Base-by-base conservation (phyloP, 148 eudicot genomes). In the Chenopodium berlandieri region DNA sequence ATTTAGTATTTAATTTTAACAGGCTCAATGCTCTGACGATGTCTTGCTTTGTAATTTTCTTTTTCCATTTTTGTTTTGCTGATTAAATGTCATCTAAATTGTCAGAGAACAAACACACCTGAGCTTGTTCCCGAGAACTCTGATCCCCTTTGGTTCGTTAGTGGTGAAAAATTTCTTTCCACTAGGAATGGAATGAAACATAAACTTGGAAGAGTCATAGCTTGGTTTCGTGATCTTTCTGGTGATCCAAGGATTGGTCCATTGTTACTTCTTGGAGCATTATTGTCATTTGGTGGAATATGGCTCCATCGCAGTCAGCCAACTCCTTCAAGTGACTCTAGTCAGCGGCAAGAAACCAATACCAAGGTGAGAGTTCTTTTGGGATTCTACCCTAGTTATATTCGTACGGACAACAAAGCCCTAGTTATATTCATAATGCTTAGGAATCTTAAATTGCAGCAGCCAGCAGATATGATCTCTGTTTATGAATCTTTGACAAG, bases 231-330 rank as follows among this genome's bases (percentile, higher is more conserved):
- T 40, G 91, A 86, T 87, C 69, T 81, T 68, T 80, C 84, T 9
- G 66, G 80, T 74, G 99, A 96, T 87, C 97, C 98, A 68, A 88
- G 97, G 84, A 76, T 90, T 75, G 98, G 98, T 73, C 92, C 99
- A 71, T 25, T 90, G 79, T 85, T 96, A 88, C 98, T 96, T 87
- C 83, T 96, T 88, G 97, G 83, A 75, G 94, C 99, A 31, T 76
- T 94, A 76, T 82, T 92, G 80, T 91, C 98, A 9, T 91, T 89
- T 80, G 97, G 95, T 79, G 82, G 86, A 47, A 91, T 92, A 83
- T 94, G 93, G 95, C 80, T 92, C 77, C 80, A 83, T 72, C 90
- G 93, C 75, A 94, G 81, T 80, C 97, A 87, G 78, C 77, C 88
- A 71, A 70, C 84, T 76, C 84, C 77, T 20, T 71, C 91, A 48